Evolutionary conservation across 805 yeast genomes (phyloP).

Genomic region (Geotrichum ghanense): DNA sequence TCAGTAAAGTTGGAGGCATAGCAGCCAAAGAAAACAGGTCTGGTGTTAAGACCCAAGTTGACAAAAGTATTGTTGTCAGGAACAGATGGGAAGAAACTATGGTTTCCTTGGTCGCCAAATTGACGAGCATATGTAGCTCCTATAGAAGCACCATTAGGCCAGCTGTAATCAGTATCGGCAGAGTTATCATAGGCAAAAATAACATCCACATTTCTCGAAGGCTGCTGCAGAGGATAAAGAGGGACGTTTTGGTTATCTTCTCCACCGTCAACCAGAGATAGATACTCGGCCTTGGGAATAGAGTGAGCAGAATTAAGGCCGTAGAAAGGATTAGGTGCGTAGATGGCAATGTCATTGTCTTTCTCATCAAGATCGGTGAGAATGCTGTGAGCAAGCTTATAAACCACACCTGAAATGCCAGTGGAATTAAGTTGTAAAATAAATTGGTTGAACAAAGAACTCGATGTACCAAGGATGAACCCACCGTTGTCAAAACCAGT

Average conservation of each 20-base stretch:
- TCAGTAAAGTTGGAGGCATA: conserved; percentile 50
- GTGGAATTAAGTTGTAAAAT: conserved; percentile 47
- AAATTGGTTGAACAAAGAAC: conserved; percentile 64
- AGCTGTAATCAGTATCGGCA: conserved; percentile 41
- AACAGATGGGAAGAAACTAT: conserved; percentile 66
- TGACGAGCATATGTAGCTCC: conserved; percentile 48
- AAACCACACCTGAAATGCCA: conserved; percentile 35
- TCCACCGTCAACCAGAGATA: conserved; percentile 60
- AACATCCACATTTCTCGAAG: conserved; percentile 49
- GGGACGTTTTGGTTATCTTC: conserved; percentile 58
- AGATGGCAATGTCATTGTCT: conserved; percentile 56
- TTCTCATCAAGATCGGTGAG: conserved; percentile 34
- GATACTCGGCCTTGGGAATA: conserved; percentile 31
- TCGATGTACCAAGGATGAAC: conserved; percentile 71
- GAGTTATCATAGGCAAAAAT: conserved; percentile 59
- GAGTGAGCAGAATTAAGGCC: conserved; percentile 29
- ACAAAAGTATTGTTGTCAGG: conserved; percentile 58
- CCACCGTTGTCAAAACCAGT: conserved; percentile 75
- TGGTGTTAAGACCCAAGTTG: conserved; percentile 47
- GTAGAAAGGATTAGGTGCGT: conserved; percentile 62
- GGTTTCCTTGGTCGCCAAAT: conserved; percentile 39
- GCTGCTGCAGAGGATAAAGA: conserved; percentile 48
- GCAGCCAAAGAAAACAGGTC: conserved; percentile 80
- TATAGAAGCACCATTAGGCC: conserved; percentile 63
- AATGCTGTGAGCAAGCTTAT: conserved; percentile 34